phyloP scores from a whole-genome alignment of 306 rosid genomes.

The Clitoria ternatea region DNA sequence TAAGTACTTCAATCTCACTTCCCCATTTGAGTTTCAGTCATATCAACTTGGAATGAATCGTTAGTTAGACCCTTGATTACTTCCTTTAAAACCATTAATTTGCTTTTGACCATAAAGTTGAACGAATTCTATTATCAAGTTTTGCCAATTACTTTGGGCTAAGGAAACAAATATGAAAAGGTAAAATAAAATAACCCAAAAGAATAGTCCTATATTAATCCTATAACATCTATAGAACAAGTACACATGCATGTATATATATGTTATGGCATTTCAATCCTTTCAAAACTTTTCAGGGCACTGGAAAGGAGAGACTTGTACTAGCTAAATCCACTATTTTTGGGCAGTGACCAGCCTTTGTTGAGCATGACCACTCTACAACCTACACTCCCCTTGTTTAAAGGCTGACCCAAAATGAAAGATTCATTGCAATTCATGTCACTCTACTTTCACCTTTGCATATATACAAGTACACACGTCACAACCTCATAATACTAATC shows the following conservation, averaged over 20 bases:
- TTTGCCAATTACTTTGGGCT: neutral
- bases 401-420: constrained; percentile 16
- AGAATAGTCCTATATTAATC: neutral
- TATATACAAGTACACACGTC: constrained; percentile 27
- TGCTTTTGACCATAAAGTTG: constrained; percentile 21
- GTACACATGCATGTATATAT: constrained; percentile 3
- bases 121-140: neutral
- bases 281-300: constrained; percentile 32
- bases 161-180: neutral
- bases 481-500: constrained; percentile 12
- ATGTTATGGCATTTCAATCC: constrained; percentile 40
- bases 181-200: neutral
- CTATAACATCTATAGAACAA: neutral
- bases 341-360: constrained; percentile 33
- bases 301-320: constrained; percentile 19
- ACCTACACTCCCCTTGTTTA: constrained; percentile 21
- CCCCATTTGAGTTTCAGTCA: neutral
- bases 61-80: constrained; percentile 6
- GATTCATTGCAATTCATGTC: constrained; percentile 25
- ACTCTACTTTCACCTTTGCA: constrained; percentile 18
- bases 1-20: neutral
- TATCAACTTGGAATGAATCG: constrained; percentile 16
- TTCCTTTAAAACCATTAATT: constrained; percentile 18
- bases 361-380: constrained; percentile 31
- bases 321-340: constrained; percentile 21